Evolutionary conservation across 768 basidiomycete species (phyloP).

Genomic region (Myochromella boudieri): DNA sequence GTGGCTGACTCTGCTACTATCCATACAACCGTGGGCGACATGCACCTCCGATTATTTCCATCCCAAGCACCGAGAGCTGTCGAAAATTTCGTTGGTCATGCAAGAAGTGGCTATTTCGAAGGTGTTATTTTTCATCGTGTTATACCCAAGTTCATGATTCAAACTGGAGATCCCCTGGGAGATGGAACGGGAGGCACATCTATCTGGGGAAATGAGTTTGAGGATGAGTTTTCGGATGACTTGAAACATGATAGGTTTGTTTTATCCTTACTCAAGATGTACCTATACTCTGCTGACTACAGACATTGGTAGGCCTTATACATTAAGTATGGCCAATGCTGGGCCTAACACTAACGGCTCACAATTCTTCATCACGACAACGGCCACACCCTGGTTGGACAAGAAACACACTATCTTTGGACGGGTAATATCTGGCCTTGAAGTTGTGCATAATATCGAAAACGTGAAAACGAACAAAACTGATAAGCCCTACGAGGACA

Average conservation of each 20-base stretch:
- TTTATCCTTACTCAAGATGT: conserved; percentile 2
- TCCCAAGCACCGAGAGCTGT: conserved; percentile 92
- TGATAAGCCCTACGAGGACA: conserved; percentile 92
- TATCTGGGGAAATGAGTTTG: conserved; percentile 89
- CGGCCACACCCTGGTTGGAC: conserved; percentile 91
- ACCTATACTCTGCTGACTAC: background rate
- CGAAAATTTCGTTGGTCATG: conserved; percentile 96
- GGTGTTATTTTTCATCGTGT: conserved; percentile 95
- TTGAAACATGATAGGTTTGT: conserved; percentile 85
- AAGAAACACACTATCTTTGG: conserved; percentile 94
- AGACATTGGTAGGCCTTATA: conserved; percentile 70
- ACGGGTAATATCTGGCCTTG: conserved; percentile 80
- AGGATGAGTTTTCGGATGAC: conserved; percentile 90
- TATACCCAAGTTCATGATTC: conserved; percentile 98
- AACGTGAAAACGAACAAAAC: conserved; percentile 82
- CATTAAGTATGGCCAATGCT: conserved; percentile 93
- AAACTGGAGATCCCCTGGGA: conserved; percentile 93
- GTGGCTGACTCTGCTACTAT: conserved; percentile 83
- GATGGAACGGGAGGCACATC: conserved; percentile 92
- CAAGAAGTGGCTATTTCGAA: conserved; percentile 88
- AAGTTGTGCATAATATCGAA: conserved; percentile 90
- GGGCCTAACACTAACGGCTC: conserved; percentile 91
- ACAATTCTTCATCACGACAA: conserved; percentile 98
- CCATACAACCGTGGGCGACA: conserved; percentile 95
- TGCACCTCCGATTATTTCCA: conserved; percentile 87